Evolutionary conservation across 2,329 filamentous ascomycete species (phyloP), one percentile per base, ranked within the genome.

Genomic region (Cercospora berteroae): DNA sequence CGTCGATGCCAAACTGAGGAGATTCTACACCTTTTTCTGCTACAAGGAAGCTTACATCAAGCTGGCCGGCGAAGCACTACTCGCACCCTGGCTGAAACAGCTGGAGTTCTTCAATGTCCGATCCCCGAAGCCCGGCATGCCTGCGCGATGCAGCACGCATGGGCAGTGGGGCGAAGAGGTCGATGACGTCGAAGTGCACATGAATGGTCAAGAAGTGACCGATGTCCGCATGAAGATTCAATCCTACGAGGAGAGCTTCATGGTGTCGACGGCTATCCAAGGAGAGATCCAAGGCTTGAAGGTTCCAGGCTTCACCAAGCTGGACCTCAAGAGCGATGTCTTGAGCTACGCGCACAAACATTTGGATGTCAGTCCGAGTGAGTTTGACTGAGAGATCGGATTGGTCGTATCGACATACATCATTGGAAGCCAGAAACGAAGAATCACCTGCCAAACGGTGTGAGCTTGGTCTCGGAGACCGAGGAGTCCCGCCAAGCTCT

Each of bases 31-130:
- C 0, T 86, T 90, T 67, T 94, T 91, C 89, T 92, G 89, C 77
- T 84, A 92, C 77, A 88, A 92, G 73, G 91, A 94, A 80, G 89
- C 90, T 0, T 94, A 92, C 76, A 88, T 94, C 78, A 94, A 94
- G 85, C 88, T 94, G 81, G 91, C 90, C 31, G 91, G 91, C 27
- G 90, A 94, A 74, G 91, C 90, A 0, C 82, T 94, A 66, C 82
- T 93, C 8, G 91, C 91, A 0, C 82, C 83, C 4, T 94, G 91
- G 91, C 82, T 94, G 59, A 81, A 81, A 60, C 86, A 90, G 60
- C 80, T 94, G 8, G 89, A 93, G 73, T 92, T 94, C 75, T 81
- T 83, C 66, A 80, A 83, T 59, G 90, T 92, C 62, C 81, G 82
- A 60, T 85, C 88, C 59, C 88, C 89, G 12, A 76, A 70, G 16